Evolutionary conservation across 2,329 filamentous ascomycete genomes (phyloP).

Genomic region (Hypoxylon sp.): DNA sequence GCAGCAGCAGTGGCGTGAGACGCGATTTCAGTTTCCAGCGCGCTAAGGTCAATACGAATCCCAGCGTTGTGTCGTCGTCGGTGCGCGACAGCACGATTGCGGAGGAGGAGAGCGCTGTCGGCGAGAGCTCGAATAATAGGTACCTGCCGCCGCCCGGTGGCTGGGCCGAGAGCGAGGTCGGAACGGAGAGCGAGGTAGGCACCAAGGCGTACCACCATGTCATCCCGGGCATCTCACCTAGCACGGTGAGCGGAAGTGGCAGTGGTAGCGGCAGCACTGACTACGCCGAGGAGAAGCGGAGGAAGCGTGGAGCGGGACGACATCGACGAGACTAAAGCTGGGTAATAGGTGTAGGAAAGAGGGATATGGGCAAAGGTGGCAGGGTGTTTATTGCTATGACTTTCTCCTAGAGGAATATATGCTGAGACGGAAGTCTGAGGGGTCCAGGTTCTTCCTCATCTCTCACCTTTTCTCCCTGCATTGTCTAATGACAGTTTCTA

Average conservation of each 20-base stretch:
- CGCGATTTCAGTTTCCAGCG: constrained; percentile 70
- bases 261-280: constrained; percentile 51
- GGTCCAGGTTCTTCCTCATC: not conserved
- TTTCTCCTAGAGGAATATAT: not conserved
- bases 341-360: constrained; percentile 8
- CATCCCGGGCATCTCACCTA: constrained; percentile 65
- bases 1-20: constrained; percentile 45
- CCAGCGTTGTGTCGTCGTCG: constrained; percentile 30
- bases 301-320: constrained; percentile 55
- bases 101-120: constrained; percentile 47
- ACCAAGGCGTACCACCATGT: constrained; percentile 71
- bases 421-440: not conserved
- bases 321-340: constrained; percentile 26
- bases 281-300: constrained; percentile 62
- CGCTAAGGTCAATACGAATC: constrained; percentile 56
- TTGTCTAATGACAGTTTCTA: not conserved
- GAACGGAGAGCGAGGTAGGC: constrained; percentile 64
- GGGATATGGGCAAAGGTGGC: not conserved
- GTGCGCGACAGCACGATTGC: constrained; percentile 48
- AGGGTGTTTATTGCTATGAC: not conserved
- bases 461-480: not conserved
- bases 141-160: constrained; percentile 57
- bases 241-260: constrained; percentile 48
- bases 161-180: constrained; percentile 58
- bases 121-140: constrained; percentile 40